These are phyloP conservation scores for Podospora sp. DNA, from an alignment of 495 filamentous ascomycete species.

Conservation along the genomic window DNA sequence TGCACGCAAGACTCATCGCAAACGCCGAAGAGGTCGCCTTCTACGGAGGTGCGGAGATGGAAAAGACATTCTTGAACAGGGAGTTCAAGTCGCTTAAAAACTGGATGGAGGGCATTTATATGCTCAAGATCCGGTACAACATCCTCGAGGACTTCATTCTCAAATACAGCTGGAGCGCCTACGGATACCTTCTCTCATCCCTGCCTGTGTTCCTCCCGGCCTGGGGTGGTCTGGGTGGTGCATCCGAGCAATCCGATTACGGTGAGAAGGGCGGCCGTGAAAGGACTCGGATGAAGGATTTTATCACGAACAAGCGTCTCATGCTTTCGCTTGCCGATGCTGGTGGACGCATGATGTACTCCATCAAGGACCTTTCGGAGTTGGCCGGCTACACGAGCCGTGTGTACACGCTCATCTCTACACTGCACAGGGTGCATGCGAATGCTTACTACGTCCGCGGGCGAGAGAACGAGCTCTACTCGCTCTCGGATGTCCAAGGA, in stretches of 20 bases:
- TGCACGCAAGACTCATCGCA: constrained; percentile 89
- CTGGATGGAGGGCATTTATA: constrained; percentile 97
- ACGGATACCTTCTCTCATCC: constrained; percentile 91
- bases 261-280: constrained; percentile 61
- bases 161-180: constrained; percentile 98
- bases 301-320: constrained; percentile 97
- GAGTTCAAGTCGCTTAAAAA: constrained; percentile 88
- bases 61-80: constrained; percentile 82
- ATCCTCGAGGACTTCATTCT: constrained; percentile 98
- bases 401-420: constrained; percentile 92
- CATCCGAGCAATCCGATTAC: constrained; percentile 58
- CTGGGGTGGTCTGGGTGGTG: constrained; percentile 82
- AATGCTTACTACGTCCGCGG: constrained; percentile 76
- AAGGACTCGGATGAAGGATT: constrained; percentile 91
- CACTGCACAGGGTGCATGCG: constrained; percentile 91
- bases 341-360: constrained; percentile 98
- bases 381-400: constrained; percentile 93
- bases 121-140: constrained; percentile 94
- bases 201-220: constrained; percentile 93
- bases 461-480: constrained; percentile 76
- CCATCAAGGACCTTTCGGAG: constrained; percentile 96
- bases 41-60: constrained; percentile 92
- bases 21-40: constrained; percentile 99
- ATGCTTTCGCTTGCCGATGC: constrained; percentile 98
- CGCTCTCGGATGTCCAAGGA: constrained; percentile 86